These are phyloP conservation scores for Carex littledalei DNA, from an alignment of 176 grass and related monocot genomes.

Conservation along the genomic window DNA sequence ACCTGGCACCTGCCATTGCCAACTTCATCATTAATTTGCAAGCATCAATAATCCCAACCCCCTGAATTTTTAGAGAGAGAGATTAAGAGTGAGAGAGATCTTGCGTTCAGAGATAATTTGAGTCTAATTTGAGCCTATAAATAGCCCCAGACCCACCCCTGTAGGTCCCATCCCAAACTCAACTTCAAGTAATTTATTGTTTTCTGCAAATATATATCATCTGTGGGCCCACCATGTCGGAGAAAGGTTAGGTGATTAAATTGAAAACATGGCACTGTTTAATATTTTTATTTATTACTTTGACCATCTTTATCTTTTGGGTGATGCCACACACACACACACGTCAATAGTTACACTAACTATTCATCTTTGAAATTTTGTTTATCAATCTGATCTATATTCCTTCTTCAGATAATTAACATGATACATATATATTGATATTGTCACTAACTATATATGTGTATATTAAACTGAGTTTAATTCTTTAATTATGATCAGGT, in stretches of 20 bases:
- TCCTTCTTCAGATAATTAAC: background rate
- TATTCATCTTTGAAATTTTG: too few relatives aligned
- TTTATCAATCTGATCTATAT: too few relatives aligned
- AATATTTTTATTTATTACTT: too few relatives aligned
- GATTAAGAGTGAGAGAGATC: background rate
- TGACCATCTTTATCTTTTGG: too few relatives aligned
- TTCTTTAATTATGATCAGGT: background rate
- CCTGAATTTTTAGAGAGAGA: background rate
- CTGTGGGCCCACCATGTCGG: background rate
- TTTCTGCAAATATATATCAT: background rate
- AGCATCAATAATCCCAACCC: background rate
- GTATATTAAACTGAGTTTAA: background rate
- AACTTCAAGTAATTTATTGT: too few relatives aligned
- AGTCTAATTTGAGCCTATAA: background rate
- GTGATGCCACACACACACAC: too few relatives aligned
- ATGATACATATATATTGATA: background rate
- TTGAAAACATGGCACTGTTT: background rate
- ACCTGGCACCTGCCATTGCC: background rate
- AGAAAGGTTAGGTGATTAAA: background rate
- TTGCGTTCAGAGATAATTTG: background rate
- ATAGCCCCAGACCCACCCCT: background rate
- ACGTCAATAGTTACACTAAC: background rate
- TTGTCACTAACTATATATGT: background rate
- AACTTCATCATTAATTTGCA: slow-evolving; percentile 10
- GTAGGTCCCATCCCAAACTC: background rate